A percentile compares a stretch with the other conserved stretches of the same genome.
Conservation (phyloP, 202 grass and related monocot species). For the Setaria viridis region DNA sequence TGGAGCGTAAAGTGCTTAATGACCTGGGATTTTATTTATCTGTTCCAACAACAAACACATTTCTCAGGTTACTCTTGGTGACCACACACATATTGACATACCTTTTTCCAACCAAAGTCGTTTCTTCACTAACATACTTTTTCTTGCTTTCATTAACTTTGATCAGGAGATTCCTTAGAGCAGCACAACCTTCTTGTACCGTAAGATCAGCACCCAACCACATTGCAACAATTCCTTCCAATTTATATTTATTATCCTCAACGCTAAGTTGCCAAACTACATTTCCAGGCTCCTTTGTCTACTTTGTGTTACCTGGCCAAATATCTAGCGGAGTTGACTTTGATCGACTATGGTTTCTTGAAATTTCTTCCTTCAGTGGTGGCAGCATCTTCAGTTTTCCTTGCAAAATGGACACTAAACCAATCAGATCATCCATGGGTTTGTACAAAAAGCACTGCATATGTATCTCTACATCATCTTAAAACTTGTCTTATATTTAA, state of each 20-base stretch:
- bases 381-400: constrained; percentile 85
- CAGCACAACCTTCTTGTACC: constrained; percentile 62
- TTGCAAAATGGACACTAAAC: constrained; percentile 89
- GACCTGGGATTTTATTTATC: constrained; percentile 78
- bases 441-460: constrained; percentile 29
- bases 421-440: constrained; percentile 86
- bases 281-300: constrained; percentile 56
- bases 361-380: constrained; percentile 84
- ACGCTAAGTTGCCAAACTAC: constrained; percentile 44
- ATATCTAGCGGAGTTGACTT: constrained; percentile 89
- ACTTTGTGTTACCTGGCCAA: constrained; percentile 68
- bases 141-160: constrained; percentile 26
- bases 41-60: constrained; percentile 81
- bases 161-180: constrained; percentile 91
- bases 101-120: constrained; percentile 14
- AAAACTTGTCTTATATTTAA: constrained; percentile 41
- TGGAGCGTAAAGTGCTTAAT: constrained; percentile 75
- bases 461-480: neutral
- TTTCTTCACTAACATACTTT: constrained; percentile 35
- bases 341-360: constrained; percentile 70
- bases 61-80: constrained; percentile 70
- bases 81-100: constrained; percentile 15
- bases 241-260: constrained; percentile 32
- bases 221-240: constrained; percentile 18
- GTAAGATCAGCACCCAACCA: constrained; percentile 56